Base-by-base conservation (phyloP, 345 rosid species). In the Rhodomyrtus tomentosa region DNA sequence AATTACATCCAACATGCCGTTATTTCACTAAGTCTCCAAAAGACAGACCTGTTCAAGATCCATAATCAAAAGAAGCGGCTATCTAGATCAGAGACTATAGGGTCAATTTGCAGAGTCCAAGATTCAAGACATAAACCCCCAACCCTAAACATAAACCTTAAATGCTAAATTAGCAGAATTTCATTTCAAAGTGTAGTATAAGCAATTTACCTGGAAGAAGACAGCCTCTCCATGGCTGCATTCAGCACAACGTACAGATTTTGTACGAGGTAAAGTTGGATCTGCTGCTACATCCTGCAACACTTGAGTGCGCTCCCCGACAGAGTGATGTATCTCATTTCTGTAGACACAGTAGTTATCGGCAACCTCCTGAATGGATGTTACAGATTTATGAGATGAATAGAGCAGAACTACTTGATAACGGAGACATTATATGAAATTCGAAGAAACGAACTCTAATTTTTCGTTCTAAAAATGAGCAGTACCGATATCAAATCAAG, bases 201-300 rank as follows among this genome's bases (percentile, higher is more conserved):
- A 24, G 62, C 48, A 83, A 36, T 84, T 32, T 62, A 88, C 92
- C 92, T 91, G 92, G 89, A 91, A 91, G 87, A 90, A 90, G 68
- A 91, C 91, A 45, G 92, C 93, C 88, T 90, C 93, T 2, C 85
- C 87, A 83, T 89, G 92, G 52, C 76, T 74, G 88, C 93, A 91
- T 27, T 38, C 49, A 25, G 80, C 80, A 84, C 93, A 91, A 13
- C 82, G 83, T 36, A 88, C 91, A 51, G 90, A 52, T 86, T 91
- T 91, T 50, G 93, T 91, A 13, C 93, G 92, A 74, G 93, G 93
- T 24, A 91, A 91, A 40, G 93, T 91, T 10, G 93, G 93, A 83
- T 90, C 93, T 7, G 92, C 90, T 53, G 93, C 93, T 6, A 91
- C 93, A 87, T 91, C 93, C 85, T 91, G 91, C 86, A 90, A 82